Conservation (phyloP, 331 rosid species). For the Stylosanthes scabra region DNA sequence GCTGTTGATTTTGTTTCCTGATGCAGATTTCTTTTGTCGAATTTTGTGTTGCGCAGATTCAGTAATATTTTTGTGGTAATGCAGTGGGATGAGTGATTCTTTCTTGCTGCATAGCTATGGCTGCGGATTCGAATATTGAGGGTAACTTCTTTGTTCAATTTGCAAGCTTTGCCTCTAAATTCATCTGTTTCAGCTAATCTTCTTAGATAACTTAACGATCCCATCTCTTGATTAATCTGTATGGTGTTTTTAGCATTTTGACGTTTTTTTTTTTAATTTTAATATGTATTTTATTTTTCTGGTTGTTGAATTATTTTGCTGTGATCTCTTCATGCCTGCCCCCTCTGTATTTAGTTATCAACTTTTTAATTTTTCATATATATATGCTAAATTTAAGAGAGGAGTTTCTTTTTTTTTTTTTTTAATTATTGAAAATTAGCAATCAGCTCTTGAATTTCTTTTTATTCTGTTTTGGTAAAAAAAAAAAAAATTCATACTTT, state of each 20-base stretch:
- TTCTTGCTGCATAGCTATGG: constrained; percentile 50
- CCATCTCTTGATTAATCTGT: constrained; percentile 37
- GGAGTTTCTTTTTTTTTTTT: not conserved
- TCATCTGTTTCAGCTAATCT: constrained; percentile 36
- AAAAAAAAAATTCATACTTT: not conserved
- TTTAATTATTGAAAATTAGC: too few relatives aligned
- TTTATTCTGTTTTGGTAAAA: not conserved
- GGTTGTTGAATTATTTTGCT: constrained; percentile 25
- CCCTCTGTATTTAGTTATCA: too few relatives aligned
- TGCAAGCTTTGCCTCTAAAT: constrained; percentile 15
- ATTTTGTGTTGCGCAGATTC: constrained; percentile 53
- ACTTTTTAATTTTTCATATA: too few relatives aligned
- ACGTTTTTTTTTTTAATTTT: not conserved
- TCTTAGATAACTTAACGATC: constrained; percentile 26
- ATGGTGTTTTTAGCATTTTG: constrained; percentile 40
- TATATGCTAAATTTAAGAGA: not conserved
- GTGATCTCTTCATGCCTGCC: constrained; percentile 35
- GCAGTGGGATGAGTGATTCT: constrained; percentile 54
- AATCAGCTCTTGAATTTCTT: not conserved
- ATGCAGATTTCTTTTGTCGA: constrained; percentile 21
- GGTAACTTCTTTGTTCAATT: constrained; percentile 51
- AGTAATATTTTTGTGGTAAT: constrained; percentile 53
- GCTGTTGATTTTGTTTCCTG: not conserved
- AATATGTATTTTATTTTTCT: constrained; percentile 12
- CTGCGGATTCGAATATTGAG: constrained; percentile 71